phyloP scores from a whole-genome alignment of 345 rosid genomes.

The Pistacia atlantica region DNA sequence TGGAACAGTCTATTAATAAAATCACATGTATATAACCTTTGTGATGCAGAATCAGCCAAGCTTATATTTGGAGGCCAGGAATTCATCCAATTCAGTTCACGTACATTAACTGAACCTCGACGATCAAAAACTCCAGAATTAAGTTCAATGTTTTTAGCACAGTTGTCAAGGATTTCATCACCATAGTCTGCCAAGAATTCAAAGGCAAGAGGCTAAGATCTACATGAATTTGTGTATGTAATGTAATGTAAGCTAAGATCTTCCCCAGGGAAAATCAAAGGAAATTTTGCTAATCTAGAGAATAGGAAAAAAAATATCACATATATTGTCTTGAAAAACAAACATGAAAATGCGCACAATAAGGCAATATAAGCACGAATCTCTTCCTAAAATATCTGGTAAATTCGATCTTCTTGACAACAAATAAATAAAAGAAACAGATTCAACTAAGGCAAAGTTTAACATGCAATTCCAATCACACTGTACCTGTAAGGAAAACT shows the following conservation, averaged over 20 bases:
- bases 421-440: background rate
- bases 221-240: background rate
- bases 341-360: background rate
- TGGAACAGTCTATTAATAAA: background rate
- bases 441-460: background rate
- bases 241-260: background rate
- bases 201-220: background rate
- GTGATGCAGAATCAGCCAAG: slow-evolving; percentile 25
- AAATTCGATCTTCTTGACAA: background rate
- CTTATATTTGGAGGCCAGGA: slow-evolving; percentile 60
- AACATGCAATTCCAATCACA: background rate
- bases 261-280: background rate
- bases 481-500: slow-evolving; percentile 74
- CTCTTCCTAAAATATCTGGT: slow-evolving; percentile 9
- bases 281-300: background rate
- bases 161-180: slow-evolving; percentile 66
- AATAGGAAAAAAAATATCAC: background rate
- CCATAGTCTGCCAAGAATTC: slow-evolving; percentile 51
- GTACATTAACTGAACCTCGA: slow-evolving; percentile 49
- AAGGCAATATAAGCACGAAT: background rate
- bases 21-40: slow-evolving; percentile 38
- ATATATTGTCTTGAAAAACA: background rate
- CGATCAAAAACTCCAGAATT: slow-evolving; percentile 48
- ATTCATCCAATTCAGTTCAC: slow-evolving; percentile 78
- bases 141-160: slow-evolving; percentile 53